Percentiles rank a stretch among this genome's conserved stretches.
phyloP scores from a whole-genome alignment of 1,284 basidiomycete genomes.

The Gymnopus androsaceus region DNA sequence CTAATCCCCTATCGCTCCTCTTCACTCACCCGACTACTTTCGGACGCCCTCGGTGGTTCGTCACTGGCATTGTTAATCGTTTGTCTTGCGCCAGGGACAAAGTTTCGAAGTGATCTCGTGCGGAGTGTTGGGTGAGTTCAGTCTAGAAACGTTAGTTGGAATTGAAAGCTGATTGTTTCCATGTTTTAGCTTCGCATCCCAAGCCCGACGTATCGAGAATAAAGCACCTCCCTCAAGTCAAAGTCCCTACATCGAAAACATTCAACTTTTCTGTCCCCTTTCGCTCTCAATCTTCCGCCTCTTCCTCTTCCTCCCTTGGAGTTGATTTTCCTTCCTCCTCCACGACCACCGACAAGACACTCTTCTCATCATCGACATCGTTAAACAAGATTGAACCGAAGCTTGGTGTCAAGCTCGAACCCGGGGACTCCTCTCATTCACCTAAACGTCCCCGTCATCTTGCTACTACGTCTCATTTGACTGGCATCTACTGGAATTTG shows the following conservation, averaged over 20 bases:
- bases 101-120: conserved; percentile 76
- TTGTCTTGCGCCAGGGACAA: conserved; percentile 78
- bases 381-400: too few relatives aligned
- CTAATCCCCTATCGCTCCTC: conserved; percentile 85
- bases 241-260: conserved; percentile 52
- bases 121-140: conserved; percentile 57
- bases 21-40: conserved; percentile 79
- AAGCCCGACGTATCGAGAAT: conserved; percentile 3
- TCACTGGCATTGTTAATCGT: conserved; percentile 80
- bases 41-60: conserved; percentile 81
- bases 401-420: too few relatives aligned
- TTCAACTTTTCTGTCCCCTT: conserved; percentile 35
- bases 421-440: too few relatives aligned
- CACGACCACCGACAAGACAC: too few relatives aligned
- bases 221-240: conserved; percentile 21
- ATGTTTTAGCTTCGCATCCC: conserved; percentile 4
- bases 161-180: conserved; percentile 31
- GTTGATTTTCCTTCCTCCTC: too few relatives aligned
- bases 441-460: too few relatives aligned
- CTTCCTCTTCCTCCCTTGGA: too few relatives aligned
- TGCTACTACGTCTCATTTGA: too few relatives aligned
- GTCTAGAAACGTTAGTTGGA: conserved; percentile 37
- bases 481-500: too few relatives aligned
- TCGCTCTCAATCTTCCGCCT: neutral
- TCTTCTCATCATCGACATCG: too few relatives aligned